These are phyloP conservation scores for Vanrija pseudolonga DNA, from an alignment of 1,284 basidiomycete species.

Conservation along the genomic window DNA sequence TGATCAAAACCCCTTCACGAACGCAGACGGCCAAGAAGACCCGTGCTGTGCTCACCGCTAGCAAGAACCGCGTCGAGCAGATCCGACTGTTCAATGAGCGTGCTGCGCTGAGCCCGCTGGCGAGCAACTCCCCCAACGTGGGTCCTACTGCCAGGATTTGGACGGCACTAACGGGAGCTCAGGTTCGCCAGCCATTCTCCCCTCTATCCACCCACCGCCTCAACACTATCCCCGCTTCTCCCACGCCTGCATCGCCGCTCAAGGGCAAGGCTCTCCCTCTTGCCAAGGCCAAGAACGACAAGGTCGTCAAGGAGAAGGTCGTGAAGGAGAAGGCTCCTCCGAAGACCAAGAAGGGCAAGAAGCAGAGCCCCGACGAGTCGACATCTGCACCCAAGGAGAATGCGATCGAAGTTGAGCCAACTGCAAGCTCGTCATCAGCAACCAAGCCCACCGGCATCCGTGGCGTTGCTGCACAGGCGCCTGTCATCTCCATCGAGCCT, in stretches of 20 bases:
- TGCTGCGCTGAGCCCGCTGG: conserved; percentile 30
- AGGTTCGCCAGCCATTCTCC: conserved; percentile 31
- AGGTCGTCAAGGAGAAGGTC: conserved; percentile 6
- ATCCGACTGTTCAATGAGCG: conserved; percentile 26
- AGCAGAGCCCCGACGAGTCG: not conserved
- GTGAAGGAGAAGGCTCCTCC: conserved; percentile 9
- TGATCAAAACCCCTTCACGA: conserved; percentile 48
- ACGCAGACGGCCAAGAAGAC: conserved; percentile 48
- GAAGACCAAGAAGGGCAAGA: conserved; percentile 2
- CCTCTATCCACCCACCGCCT: conserved; percentile 33
- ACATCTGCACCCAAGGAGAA: not conserved
- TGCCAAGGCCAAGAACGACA: conserved; percentile 3
- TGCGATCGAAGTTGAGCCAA: conserved; percentile 11
- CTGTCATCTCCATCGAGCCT: not conserved
- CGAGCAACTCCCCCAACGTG: conserved; percentile 20
- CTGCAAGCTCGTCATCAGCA: conserved; percentile 20
- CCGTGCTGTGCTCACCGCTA: conserved; percentile 33
- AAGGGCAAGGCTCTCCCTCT: conserved; percentile 3
- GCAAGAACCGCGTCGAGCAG: conserved; percentile 13
- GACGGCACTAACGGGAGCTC: not conserved
- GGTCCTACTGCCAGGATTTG: not conserved
- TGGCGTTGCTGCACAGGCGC: not conserved
- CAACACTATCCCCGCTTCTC: conserved; percentile 19
- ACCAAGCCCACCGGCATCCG: not conserved
- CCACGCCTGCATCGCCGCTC: conserved; percentile 7